Percentiles rank a stretch among this genome's conserved stretches.
Evolutionary conservation across 768 basidiomycete species (phyloP).

Genomic region (Boletus bicolor): DNA sequence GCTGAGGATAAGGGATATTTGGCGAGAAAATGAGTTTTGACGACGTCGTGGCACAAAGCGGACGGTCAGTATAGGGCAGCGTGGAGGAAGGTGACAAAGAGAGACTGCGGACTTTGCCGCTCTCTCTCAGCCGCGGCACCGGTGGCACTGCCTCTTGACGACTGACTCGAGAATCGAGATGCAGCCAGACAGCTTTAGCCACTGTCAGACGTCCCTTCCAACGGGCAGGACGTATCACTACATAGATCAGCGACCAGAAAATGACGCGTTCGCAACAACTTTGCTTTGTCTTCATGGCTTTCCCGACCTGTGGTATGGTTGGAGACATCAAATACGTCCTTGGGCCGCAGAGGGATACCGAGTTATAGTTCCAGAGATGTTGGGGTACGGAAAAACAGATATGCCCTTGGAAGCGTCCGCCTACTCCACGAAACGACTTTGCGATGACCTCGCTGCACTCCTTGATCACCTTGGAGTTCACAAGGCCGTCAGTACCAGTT

Average conservation of each 20-base stretch:
- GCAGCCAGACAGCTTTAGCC: conserved; percentile 27
- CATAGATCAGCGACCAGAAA: conserved; percentile 59
- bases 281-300: conserved; percentile 80
- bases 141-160: conserved; percentile 18
- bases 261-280: conserved; percentile 40
- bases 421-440: conserved; percentile 59
- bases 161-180: conserved; percentile 13
- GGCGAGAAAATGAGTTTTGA: background rate
- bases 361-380: conserved; percentile 49
- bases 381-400: conserved; percentile 65
- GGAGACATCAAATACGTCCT: conserved; percentile 69
- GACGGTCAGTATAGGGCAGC: conserved; percentile 17
- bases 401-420: conserved; percentile 53
- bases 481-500: conserved; percentile 47
- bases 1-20: conserved; percentile 14
- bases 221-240: conserved; percentile 69
- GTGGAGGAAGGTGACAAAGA: conserved; percentile 30
- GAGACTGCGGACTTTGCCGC: conserved; percentile 29
- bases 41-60: conserved; percentile 8
- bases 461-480: conserved; percentile 53
- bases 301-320: conserved; percentile 72
- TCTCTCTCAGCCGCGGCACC: conserved; percentile 24
- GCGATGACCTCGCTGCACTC: conserved; percentile 61
- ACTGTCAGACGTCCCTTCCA: conserved; percentile 46
- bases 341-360: conserved; percentile 64